Base-by-base conservation (phyloP, 345 rosid species). In the Moringa oleifera region DNA sequence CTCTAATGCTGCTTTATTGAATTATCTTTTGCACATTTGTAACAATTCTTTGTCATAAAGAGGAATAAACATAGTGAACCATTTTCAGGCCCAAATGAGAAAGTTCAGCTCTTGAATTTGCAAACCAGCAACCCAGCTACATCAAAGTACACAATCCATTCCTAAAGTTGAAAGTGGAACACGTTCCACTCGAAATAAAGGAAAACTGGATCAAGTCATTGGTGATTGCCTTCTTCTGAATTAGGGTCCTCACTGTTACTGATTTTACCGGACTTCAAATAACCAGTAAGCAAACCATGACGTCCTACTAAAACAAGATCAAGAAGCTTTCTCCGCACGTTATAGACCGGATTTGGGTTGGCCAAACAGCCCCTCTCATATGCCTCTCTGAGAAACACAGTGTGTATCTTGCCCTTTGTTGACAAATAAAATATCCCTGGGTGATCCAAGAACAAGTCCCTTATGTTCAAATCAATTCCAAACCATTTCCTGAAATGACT, bases 401-500 rank as follows among this genome's bases (percentile, higher is more conserved):
- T 88, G 68, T 90, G 96, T 63, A 75, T 85, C 62, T 90, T 82
- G 54, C 93, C 97, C 75, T 90, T 85, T 10, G 91, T 90, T 12
- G 93, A 94, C 68, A 88, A 57, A 68, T 86, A 88, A 80, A 86
- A 88, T 53, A 90, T 76, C 2, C 97, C 95, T 0, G 95, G 96
- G 65, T 90, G 96, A 80, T 88, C 97, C 79, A 94, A 78, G 80
- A 94, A 86, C 81, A 90, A 72, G 71, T 90, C 96, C 79, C 95
- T 77, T 7, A 88, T 76, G 65, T 90, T 94, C 62, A 90, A 67
- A 69, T 90, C 95, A 70, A 94, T 83, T 68, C 83, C 85, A 37
- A 88, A 88, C 57, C 86, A 81, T 60, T 85, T 86, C 71, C 96
- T 83, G 63, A 86, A 94, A 72, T 88, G 97, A 64, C 99, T 94